Base-by-base conservation (phyloP, 352 stramenopile genomes). In the Pythium folliculosum region DNA sequence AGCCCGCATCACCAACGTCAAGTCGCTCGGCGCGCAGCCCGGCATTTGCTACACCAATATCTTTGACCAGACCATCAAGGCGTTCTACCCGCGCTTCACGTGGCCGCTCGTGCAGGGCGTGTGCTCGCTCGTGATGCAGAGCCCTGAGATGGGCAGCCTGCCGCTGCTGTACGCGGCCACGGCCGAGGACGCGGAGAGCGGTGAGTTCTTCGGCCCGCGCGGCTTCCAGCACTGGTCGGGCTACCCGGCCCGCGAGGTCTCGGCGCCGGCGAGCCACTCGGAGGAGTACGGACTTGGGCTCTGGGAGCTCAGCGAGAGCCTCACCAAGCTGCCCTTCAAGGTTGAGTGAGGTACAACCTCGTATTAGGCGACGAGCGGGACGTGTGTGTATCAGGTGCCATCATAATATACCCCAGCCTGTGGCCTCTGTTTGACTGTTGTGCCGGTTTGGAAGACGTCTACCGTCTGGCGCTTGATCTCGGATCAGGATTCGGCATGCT, bases 11-110 rank as follows among this genome's bases (percentile, higher is more conserved):
- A 40, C 35, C 17, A 78, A 80, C 50, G 70, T 85, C 17, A 57
- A 79, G 52, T 72, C 76, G 5, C 63, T 86, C 30, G 71, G 71
- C 8, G 27, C 45, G 10, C 58, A 64, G 30, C 58, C 58, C 2
- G 58, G 58, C 9, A 48, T 64, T 7, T 49, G 27, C 27, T 56
- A 56, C 45, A 64, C 58, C 27, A 55, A 57, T 19, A 64, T 64
- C 30, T 40, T 53, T 19, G 44, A 55, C 43, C 40, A 74, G 61
- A 74, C 80, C 51, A 77, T 72, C 60, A 68, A 79, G 40, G 78
- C 23, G 43, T 44, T 55, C 2, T 63, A 55, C 54, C 56, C 30
- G 48, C 30, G 30, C 48, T 38, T 14, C 54, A 70, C 32, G 61
- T 70, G 44, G 22, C 22, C 22, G 48, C 16, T 32, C 22, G 22